Conservation (phyloP, 2,329 filamentous ascomycete species). For the Calonectria multiphialidica region DNA sequence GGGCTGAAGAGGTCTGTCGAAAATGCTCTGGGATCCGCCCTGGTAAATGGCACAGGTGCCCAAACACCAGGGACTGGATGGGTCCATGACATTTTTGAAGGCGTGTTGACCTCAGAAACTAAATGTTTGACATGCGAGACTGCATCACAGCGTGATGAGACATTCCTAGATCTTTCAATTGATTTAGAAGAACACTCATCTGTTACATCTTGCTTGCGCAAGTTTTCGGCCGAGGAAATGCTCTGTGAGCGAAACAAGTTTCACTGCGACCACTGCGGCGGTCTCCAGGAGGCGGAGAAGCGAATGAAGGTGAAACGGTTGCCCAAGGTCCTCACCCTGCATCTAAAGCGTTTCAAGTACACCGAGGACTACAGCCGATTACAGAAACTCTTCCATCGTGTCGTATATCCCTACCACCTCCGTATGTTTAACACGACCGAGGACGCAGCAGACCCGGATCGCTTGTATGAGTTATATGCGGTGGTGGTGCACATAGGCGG, state of each 20-base stretch:
- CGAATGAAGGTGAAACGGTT: conserved; percentile 98
- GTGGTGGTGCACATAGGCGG: conserved; percentile 98
- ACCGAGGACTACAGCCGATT: conserved; percentile 94
- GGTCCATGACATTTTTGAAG: conserved; percentile 98
- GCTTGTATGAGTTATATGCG: conserved; percentile 95
- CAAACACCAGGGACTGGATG: conserved; percentile 79
- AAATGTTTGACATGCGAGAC: conserved; percentile 97
- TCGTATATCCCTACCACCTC: conserved; percentile 96
- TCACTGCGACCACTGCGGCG: conserved; percentile 97
- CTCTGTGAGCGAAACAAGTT: conserved; percentile 99
- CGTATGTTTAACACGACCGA: conserved; percentile 98
- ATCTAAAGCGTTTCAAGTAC: conserved; percentile 98
- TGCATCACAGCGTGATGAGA: conserved; percentile 93
- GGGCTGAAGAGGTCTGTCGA: conserved; percentile 66
- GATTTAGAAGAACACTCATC: conserved; percentile 96
- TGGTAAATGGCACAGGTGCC: conserved; percentile 55
- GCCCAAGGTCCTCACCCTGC: conserved; percentile 90
- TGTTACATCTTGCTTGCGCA: conserved; percentile 92
- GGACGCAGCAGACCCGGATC: conserved; percentile 92
- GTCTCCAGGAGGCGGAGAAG: conserved; percentile 97
- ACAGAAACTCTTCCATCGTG: conserved; percentile 96
- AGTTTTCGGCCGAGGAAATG: conserved; percentile 99
- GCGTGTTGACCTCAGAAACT: conserved; percentile 93
- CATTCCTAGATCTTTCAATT: conserved; percentile 95
- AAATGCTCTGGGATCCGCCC: conserved; percentile 47